A percentile compares a stretch with the other conserved stretches of the same genome.
Evolutionary conservation across 2,329 filamentous ascomycete species (phyloP).

Genomic region (Trichophyton mentagrophytes): DNA sequence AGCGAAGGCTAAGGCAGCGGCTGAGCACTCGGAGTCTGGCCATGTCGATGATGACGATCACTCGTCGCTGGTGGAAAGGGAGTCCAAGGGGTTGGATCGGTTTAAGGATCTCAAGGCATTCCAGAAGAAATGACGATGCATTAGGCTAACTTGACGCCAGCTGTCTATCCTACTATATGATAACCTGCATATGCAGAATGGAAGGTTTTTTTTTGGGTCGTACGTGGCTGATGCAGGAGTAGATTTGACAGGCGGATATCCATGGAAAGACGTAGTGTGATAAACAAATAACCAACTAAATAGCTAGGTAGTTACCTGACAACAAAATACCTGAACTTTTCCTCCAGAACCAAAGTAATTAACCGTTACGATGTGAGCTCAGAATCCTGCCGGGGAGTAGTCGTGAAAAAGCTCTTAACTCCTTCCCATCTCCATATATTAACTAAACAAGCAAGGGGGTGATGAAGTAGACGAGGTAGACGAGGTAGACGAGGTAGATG

Average conservation of each 20-base stretch:
- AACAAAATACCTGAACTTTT: background rate
- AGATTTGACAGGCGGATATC: background rate
- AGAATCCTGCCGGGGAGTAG: background rate
- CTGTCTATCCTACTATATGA: no score
- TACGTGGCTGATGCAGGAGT: background rate
- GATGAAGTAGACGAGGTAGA: background rate
- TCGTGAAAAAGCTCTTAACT: background rate
- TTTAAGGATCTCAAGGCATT: conserved; percentile 27
- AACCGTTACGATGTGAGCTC: background rate
- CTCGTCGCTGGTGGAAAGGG: conserved; percentile 11
- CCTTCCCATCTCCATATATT: background rate
- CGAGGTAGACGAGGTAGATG: background rate
- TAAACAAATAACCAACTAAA: background rate
- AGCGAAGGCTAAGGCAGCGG: background rate
- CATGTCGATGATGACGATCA: conserved; percentile 2
- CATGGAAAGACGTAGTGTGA: background rate
- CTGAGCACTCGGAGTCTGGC: background rate
- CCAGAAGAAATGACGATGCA: conserved; percentile 14
- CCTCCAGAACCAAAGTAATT: background rate
- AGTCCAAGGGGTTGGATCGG: conserved; percentile 15
- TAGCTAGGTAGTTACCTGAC: background rate
- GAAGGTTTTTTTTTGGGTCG: background rate
- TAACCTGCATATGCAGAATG: background rate
- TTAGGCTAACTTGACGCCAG: background rate
- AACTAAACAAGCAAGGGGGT: background rate